Conservation (phyloP, 2,329 filamentous ascomycete species). For the Aschersonia sp. region DNA sequence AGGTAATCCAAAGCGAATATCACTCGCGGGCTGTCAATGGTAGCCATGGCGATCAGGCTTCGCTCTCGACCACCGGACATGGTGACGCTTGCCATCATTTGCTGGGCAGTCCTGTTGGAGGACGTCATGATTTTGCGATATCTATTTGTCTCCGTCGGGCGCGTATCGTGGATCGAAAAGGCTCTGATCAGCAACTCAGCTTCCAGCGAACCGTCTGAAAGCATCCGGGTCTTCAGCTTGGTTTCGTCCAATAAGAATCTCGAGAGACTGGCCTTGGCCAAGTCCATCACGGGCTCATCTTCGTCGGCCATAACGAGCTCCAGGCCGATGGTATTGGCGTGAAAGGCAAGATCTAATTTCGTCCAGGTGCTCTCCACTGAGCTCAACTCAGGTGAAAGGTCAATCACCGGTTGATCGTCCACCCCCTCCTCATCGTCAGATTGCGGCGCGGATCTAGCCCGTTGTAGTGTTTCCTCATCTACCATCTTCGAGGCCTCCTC, state of each 20-base stretch:
- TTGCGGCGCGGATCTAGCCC: constrained; percentile 23
- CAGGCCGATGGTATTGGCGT: constrained; percentile 72
- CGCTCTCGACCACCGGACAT: constrained; percentile 75
- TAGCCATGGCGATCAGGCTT: constrained; percentile 78
- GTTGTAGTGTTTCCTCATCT: constrained; percentile 37
- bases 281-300: constrained; percentile 61
- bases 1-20: constrained; percentile 95
- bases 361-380: constrained; percentile 66
- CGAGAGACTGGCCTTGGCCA: constrained; percentile 71
- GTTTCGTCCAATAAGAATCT: constrained; percentile 92
- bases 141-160: constrained; percentile 81
- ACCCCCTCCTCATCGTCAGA: constrained; percentile 14
- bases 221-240: constrained; percentile 79
- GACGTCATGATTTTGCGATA: constrained; percentile 97
- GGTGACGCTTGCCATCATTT: constrained; percentile 94
- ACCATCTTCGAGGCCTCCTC: constrained; percentile 61
- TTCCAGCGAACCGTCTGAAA: constrained; percentile 82
- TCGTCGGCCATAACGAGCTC: constrained; percentile 71
- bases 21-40: constrained; percentile 83
- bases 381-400: constrained; percentile 57
- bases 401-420: constrained; percentile 27
- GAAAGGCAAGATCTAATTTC: constrained; percentile 83
- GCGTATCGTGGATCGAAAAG: constrained; percentile 87
- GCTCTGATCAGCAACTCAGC: constrained; percentile 87
- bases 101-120: constrained; percentile 86